Evolutionary conservation across 176 grass and related monocot genomes (phyloP), one percentile per base, ranked within the genome.

Genomic region (Olyra latifolia): DNA sequence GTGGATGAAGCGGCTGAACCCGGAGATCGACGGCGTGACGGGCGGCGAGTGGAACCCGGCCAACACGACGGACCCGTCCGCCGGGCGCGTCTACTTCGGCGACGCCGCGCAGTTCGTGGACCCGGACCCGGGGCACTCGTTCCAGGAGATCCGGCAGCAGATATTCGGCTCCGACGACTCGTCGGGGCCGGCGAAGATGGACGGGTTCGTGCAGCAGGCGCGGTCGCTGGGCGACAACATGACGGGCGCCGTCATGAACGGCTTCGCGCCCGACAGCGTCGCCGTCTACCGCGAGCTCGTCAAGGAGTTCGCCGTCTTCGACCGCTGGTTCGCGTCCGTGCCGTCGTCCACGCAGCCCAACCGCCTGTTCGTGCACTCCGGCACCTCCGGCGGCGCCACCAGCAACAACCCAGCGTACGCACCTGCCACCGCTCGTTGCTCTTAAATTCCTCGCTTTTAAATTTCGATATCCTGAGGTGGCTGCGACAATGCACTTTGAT

Each of bases 81-180:
- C 96, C 0, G 20, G 0, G 27, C 86, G 85, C 49, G 96, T 99
- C 54, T 93, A 86, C 92, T 95, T 99, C 90, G 63, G 86, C 2
- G 88, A 95, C 29, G 92, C 67, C 25, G 92, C 96, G 8, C 84
- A 89, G 66, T 99, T 76, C 70, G 92, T 99, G 62, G 92, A 99
- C 88, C 96, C 96, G 62, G 96, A 99, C 75, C 96, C 96, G 63
- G 96, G 96, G 8, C 96, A 99, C 86, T 99, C 96, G 54, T 99
- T 84, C 84, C 92, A 95, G 90, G 96, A 89, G 58, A 99, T 99
- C 83, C 88, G 92, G 30, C 88, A 99, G 81, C 96, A 99, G 86
- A 54, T 99, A 1, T 99, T 95, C 83, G 96, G 96, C 4, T 95
- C 92, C 2, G 89, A 93, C 75, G 86, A 95, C 86, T 81, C 92